Evolutionary conservation across 2,329 filamentous ascomycete species (phyloP), one percentile per base, ranked within the genome.

Genomic region (Colletotrichum sublineola): DNA sequence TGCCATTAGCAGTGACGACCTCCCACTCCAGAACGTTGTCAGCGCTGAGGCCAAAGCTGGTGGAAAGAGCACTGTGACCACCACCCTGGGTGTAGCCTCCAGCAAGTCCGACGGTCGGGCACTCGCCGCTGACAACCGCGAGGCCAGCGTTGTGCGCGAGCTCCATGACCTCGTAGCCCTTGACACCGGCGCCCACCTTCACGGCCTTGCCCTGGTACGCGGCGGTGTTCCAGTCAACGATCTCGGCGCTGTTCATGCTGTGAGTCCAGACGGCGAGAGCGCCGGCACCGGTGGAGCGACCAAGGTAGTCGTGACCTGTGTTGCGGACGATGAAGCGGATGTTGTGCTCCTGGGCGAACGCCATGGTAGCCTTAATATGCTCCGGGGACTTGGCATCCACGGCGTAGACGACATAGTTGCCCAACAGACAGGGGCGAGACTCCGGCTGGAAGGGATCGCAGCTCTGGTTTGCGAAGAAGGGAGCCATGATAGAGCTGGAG

Each of bases 11-110:
- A 7, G 83, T 84, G 9, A 89, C 83, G 18, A 88, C 81, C 67
- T 88, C 81, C 71, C 86, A 80, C 40, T 82, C 79, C 20, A 88
- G 79, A 9, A 86, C 84, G 62, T 92, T 86, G 72, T 92, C 90
- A 0, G 89, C 89, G 12, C 80, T 87, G 0, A 93, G 81, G 8
- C 91, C 91, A 58, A 86, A 88, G 15, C 77, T 80, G 1, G 86
- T 86, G 40, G 82, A 82, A 1, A 92, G 81, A 0, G 85, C 81
- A 0, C 84, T 86, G 76, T 91, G 89, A 0, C 91, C 90, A 12
- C 89, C 90, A 5, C 89, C 89, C 77, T 90, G 88, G 2, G 82
- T 85, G 74, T 87, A 92, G 0, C 90, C 90, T n/a, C 90, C 90
- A 0, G 87, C 86, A 7, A 90, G 74, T 2, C 89, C 89, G 5